Evolutionary conservation across 345 rosid genomes (phyloP).

Genomic region (Eucalyptus camaldulensis): DNA sequence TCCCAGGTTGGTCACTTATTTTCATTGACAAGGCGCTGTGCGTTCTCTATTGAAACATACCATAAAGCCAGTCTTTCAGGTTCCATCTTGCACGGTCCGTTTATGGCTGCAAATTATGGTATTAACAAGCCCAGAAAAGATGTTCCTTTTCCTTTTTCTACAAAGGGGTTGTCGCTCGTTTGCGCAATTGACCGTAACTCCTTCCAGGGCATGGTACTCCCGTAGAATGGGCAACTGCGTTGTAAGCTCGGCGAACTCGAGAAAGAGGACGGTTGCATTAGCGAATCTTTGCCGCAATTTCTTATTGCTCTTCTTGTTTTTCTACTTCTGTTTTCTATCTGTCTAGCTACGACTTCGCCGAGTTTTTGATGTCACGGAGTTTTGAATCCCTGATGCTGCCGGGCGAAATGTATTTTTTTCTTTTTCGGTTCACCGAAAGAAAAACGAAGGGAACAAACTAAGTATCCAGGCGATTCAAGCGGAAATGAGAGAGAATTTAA

Average conservation of each 20-base stretch:
- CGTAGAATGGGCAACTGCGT: background rate
- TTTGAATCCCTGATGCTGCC: background rate
- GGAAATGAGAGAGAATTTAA: background rate
- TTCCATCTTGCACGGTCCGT: background rate
- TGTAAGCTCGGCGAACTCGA: background rate
- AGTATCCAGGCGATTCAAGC: background rate
- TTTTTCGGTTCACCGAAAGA: background rate
- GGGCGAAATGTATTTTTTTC: fast-evolving
- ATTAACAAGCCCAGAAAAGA: background rate
- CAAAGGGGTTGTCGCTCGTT: background rate
- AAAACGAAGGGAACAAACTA: background rate
- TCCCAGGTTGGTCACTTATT: background rate
- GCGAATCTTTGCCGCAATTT: background rate
- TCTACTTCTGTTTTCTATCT: background rate
- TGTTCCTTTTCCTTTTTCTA: background rate
- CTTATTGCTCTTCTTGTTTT: background rate
- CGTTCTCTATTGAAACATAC: background rate
- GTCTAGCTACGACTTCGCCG: background rate
- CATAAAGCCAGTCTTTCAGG: background rate
- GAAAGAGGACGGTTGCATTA: background rate
- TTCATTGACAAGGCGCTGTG: background rate
- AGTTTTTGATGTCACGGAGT: background rate
- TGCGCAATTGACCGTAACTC: background rate
- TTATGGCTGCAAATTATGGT: background rate
- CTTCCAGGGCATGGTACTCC: background rate